These are phyloP conservation scores for Seiridium cupressi DNA, from an alignment of 2,329 filamentous ascomycete species.

Conservation along the genomic window DNA sequence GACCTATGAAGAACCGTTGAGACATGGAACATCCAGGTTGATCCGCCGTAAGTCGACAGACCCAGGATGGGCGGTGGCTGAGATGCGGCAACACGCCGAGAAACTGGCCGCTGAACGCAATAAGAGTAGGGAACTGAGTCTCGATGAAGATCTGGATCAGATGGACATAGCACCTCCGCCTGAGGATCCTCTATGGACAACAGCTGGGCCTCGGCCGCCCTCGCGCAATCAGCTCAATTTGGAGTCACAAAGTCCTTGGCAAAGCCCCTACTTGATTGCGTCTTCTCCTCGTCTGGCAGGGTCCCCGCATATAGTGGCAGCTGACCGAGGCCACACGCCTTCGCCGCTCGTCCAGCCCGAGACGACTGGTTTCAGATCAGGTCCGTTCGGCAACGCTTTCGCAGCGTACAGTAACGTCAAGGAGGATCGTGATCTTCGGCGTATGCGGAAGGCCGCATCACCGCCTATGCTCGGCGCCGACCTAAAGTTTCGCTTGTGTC, in stretches of 20 bases:
- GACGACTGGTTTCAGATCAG: slow-evolving; percentile 34
- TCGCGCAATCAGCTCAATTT: slow-evolving; percentile 22
- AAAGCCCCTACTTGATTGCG: slow-evolving; percentile 19
- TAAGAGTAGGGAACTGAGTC: slow-evolving; percentile 33
- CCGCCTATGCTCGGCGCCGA: slow-evolving; percentile 89
- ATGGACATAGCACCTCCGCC: slow-evolving; percentile 28
- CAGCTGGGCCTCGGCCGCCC: slow-evolving; percentile 18
- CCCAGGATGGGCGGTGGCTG: slow-evolving; percentile 72
- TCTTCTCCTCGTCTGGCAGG: slow-evolving; percentile 13
- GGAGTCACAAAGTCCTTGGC: slow-evolving; percentile 9
- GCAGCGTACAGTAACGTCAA: slow-evolving; percentile 35
- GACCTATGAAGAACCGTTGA: slow-evolving; percentile 36
- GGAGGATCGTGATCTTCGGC: slow-evolving; percentile 38
- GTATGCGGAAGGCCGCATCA: slow-evolving; percentile 53
- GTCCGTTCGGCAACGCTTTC: slow-evolving; percentile 43
- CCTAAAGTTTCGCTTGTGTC: slow-evolving; percentile 76
- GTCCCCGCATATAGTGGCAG: not conserved
- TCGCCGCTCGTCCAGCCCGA: slow-evolving; percentile 30
- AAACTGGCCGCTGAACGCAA: slow-evolving; percentile 53
- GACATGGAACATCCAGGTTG: slow-evolving; percentile 32
- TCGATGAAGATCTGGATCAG: slow-evolving; percentile 29
- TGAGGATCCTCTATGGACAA: slow-evolving; percentile 28
- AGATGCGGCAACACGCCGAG: slow-evolving; percentile 77
- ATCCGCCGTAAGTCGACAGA: slow-evolving; percentile 59
- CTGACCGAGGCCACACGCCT: slow-evolving; percentile 10